phyloP scores from a whole-genome alignment of 2,329 filamentous ascomycete genomes.

The Apiospora sp. region DNA sequence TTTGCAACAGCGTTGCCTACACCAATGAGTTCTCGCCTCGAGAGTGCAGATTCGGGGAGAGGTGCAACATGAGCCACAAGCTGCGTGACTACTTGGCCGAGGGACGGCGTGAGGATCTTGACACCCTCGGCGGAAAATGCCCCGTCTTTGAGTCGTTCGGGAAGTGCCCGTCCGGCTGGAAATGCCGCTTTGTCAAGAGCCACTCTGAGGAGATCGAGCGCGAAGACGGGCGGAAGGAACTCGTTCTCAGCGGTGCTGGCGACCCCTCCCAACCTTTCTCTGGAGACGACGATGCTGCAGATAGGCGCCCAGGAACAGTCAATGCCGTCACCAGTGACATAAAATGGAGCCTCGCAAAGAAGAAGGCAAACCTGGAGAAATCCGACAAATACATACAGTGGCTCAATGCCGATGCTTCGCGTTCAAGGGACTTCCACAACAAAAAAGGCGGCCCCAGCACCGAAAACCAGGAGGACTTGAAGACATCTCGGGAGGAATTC shows the following conservation, averaged over 20 bases:
- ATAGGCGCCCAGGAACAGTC: conserved; percentile 69
- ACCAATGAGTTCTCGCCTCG: conserved; percentile 82
- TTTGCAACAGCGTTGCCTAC: conserved; percentile 79
- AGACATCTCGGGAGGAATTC: conserved; percentile 64
- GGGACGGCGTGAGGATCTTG: conserved; percentile 81
- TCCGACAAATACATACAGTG: conserved; percentile 81
- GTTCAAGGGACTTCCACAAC: conserved; percentile 57
- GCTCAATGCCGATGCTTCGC: conserved; percentile 71
- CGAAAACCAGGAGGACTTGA: conserved; percentile 37
- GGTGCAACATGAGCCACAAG: conserved; percentile 84
- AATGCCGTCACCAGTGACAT: conserved; percentile 75
- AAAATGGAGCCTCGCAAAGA: conserved; percentile 79
- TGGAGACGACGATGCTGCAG: conserved; percentile 38
- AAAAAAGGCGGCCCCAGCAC: conserved; percentile 51
- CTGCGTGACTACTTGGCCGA: conserved; percentile 84
- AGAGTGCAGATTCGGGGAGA: conserved; percentile 79
- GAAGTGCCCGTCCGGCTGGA: conserved; percentile 86
- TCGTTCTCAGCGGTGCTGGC: conserved; percentile 68
- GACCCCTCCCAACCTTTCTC: conserved; percentile 26
- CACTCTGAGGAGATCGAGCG: conserved; percentile 83
- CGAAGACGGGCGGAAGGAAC: conserved; percentile 82
- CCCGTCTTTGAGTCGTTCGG: conserved; percentile 82
- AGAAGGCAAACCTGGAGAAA: conserved; percentile 73
- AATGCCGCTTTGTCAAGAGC: conserved; percentile 87
- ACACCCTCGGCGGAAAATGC: conserved; percentile 79